Evolutionary conservation across 2,329 filamentous ascomycete species (phyloP).

Genomic region (Aspergillus clavatus): DNA sequence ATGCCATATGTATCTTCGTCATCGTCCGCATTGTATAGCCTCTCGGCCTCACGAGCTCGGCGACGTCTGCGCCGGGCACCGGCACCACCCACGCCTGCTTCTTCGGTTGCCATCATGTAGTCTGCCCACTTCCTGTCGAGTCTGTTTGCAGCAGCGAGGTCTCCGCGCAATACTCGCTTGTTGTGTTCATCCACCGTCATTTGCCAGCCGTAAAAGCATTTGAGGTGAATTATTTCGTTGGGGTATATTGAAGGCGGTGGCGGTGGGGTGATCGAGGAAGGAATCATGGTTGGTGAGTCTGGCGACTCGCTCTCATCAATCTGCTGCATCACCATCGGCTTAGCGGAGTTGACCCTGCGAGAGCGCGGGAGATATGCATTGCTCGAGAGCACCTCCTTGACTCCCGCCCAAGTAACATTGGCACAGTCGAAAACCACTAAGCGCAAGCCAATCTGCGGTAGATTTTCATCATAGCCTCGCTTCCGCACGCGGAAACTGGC

Average conservation of each 20-base stretch:
- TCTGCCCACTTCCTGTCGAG: conserved; percentile 89
- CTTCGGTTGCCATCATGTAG: conserved; percentile 88
- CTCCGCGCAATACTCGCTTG: conserved; percentile 74
- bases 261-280: conserved; percentile 25
- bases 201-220: conserved; percentile 94
- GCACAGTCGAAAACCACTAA: conserved; percentile 87
- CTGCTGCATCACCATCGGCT: conserved; percentile 33
- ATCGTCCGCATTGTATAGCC: conserved; percentile 75
- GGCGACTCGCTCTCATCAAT: conserved; percentile 16
- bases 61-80: conserved; percentile 67
- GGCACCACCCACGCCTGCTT: conserved; percentile 59
- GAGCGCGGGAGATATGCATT: conserved; percentile 69
- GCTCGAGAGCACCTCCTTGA: conserved; percentile 77
- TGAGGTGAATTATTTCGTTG: conserved; percentile 74
- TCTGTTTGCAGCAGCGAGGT: conserved; percentile 67
- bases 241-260: conserved; percentile 50
- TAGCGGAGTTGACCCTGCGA: conserved; percentile 25
- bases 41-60: conserved; percentile 74
- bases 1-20: conserved; percentile 51
- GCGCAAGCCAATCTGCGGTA: conserved; percentile 60
- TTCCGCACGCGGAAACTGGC: conserved; percentile 72
- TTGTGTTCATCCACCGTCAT: conserved; percentile 92
- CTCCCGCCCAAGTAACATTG: conserved; percentile 86
- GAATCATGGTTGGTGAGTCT: conserved; percentile 10
- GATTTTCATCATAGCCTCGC: conserved; percentile 51